Evolutionary conservation across 2,329 filamentous ascomycete genomes (phyloP), one percentile per base, ranked within the genome.

Genomic region (Curvularia verruculosa): DNA sequence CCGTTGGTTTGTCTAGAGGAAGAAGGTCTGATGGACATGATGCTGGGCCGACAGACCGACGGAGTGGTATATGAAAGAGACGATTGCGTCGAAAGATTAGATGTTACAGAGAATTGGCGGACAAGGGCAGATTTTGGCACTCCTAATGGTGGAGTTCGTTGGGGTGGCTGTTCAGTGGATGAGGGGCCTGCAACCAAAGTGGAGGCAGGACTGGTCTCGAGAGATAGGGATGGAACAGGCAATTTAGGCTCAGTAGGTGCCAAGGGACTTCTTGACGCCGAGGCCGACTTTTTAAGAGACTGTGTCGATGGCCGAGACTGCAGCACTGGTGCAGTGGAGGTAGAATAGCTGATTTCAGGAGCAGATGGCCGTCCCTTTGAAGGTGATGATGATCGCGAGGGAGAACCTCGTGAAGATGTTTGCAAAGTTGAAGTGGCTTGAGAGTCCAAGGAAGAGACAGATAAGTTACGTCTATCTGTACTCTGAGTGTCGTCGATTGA

Each of bases 391-490:
- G 56, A 47, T 37, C 43, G 47, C 15, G 36, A 29, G 15, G 52
- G 40, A 44, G 43, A 54, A n/a, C 12, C 29, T 31, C 47, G 52
- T 31, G 37, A 39, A 13, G 31, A 43, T 37, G 26, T 37, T 6
- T 29, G 37, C 8, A 19, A 26, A 26, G 45, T 28, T 15, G 43
- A 53, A 28, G 51, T 13, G 37, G 44, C 7, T 41, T 44, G 36
- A n/a, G 54, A 52, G 5, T 59, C 58, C 39, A 56, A 23, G 31
- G 65, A 61, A 26, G 50, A 26, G 13, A 49, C 54, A 28, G 61
- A 51, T 21, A 54, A 54, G 34, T 54, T 52, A 34, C 29, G 44
- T 40, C 58, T 46, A 52, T 52, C 48, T 34, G 23, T 36, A 43
- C 52, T 55, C n/a, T 51, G 34, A 19, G 24, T 46, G 29, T 61